A percentile compares a stretch with the other conserved stretches of the same genome.
Conservation (phyloP, 177 flowering plant genomes). For the Vitis hybrid region DNA sequence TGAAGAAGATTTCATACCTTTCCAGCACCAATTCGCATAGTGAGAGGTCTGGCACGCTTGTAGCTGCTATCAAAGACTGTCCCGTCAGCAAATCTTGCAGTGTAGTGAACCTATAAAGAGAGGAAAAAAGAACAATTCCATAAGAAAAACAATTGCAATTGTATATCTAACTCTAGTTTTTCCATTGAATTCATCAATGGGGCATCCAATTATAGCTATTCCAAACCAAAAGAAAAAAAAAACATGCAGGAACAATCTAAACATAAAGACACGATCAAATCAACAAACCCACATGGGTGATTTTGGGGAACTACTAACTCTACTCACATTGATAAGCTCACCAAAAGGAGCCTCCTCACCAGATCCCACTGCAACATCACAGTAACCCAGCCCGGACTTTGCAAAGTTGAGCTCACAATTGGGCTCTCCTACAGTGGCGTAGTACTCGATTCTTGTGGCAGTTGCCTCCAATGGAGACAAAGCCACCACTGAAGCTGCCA, state of each 20-base stretch:
- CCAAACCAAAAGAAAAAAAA: neutral
- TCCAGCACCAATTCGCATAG: constrained; percentile 87
- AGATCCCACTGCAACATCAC: constrained; percentile 66
- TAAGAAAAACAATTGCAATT: neutral
- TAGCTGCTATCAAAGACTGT: constrained; percentile 87
- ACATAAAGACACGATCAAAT: neutral
- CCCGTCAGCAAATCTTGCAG: constrained; percentile 93
- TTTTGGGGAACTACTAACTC: no score
- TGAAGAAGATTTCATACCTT: constrained; percentile 42
- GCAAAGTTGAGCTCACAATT: constrained; percentile 65
- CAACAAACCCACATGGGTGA: no score
- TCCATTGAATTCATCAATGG: no score
- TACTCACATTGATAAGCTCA: constrained; percentile 79
- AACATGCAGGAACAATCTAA: neutral
- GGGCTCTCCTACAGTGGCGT: constrained; percentile 82
- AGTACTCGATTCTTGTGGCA: constrained; percentile 87
- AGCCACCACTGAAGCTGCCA: constrained; percentile 57
- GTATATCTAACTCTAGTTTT: neutral
- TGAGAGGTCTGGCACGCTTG: constrained; percentile 80
- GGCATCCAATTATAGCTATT: no score
- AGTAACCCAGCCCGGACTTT: constrained; percentile 79
- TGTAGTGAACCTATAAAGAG: constrained; percentile 70
- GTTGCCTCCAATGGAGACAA: constrained; percentile 56
- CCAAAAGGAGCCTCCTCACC: constrained; percentile 61
- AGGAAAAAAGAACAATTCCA: neutral